Percentiles rank a stretch among this genome's conserved stretches.
Conservation (phyloP, 768 basidiomycete genomes). For the Serendipita sp. region DNA sequence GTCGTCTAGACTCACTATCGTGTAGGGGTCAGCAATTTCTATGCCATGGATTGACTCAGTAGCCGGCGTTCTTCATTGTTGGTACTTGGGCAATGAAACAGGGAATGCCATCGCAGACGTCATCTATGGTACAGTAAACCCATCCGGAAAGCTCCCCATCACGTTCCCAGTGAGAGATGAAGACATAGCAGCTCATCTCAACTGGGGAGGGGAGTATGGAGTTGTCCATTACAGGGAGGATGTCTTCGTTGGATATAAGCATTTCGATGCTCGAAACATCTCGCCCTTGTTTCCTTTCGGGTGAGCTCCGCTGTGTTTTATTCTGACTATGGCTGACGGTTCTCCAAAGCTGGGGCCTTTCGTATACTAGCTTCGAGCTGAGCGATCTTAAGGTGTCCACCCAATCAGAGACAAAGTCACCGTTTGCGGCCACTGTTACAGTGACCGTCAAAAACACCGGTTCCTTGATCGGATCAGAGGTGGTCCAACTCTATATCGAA, state of each 20-base stretch:
- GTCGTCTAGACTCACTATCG: too few species aligned
- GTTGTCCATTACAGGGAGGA: conserved; percentile 39
- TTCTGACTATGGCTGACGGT: neutral
- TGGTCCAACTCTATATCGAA: conserved; percentile 47
- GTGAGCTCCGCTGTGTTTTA: conserved; percentile 18
- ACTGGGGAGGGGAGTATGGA: conserved; percentile 42
- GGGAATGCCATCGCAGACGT: conserved; percentile 52
- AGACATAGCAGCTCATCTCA: conserved; percentile 46
- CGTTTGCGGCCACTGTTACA: conserved; percentile 23
- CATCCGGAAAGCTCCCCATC: conserved; percentile 40
- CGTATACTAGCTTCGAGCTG: conserved; percentile 54
- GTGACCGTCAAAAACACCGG: conserved; percentile 43
- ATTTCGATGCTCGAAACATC: conserved; percentile 38
- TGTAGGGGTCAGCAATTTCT: conserved; percentile 46
- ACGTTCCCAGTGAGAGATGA: conserved; percentile 42
- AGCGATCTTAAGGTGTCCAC: conserved; percentile 28
- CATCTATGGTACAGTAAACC: conserved; percentile 46
- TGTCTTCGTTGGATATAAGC: conserved; percentile 53
- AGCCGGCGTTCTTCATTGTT: conserved; percentile 39
- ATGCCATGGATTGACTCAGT: conserved; percentile 59
- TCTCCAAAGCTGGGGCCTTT: conserved; percentile 43
- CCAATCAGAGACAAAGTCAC: conserved; percentile 15
- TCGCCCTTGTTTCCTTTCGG: conserved; percentile 53
- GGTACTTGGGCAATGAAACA: conserved; percentile 49
- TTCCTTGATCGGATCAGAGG: conserved; percentile 35